Percentiles rank a stretch among this genome's conserved stretches.
phyloP scores from a whole-genome alignment of 768 basidiomycete species.

The Sistotremastrum niveocremeum region DNA sequence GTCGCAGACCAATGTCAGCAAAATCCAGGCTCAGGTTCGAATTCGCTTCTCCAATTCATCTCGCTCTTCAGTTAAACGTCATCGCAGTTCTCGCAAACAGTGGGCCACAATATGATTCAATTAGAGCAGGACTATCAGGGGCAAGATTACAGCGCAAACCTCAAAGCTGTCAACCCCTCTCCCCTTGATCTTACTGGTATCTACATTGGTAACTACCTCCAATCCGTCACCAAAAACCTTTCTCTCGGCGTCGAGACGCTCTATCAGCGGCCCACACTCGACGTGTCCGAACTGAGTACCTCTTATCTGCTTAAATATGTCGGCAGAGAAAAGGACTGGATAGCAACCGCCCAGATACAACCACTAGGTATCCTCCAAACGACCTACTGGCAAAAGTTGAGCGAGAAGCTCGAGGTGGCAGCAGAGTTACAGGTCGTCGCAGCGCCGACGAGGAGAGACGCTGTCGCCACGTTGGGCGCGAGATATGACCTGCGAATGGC shows the following conservation, averaged over 20 bases:
- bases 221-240: conserved; percentile 82
- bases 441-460: conserved; percentile 71
- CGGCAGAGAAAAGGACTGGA: conserved; percentile 63
- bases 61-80: background rate
- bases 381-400: conserved; percentile 93
- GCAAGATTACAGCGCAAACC: conserved; percentile 70
- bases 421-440: conserved; percentile 82
- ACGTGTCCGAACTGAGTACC: conserved; percentile 52
- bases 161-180: conserved; percentile 86
- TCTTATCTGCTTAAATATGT: conserved; percentile 78
- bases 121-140: conserved; percentile 91
- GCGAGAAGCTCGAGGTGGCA: conserved; percentile 94
- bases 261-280: conserved; percentile 66
- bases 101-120: conserved; percentile 83
- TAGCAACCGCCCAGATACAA: conserved; percentile 85
- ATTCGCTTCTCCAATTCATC: background rate
- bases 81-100: conserved; percentile 54
- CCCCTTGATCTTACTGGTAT: conserved; percentile 81
- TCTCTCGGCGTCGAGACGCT: conserved; percentile 80
- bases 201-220: conserved; percentile 83
- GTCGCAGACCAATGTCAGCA: conserved; percentile 63
- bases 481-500: conserved; percentile 94
- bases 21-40: conserved; percentile 76
- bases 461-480: conserved; percentile 84
- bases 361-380: conserved; percentile 73